A percentile compares a stretch with the other conserved stretches of the same genome.
Evolutionary conservation across 805 yeast genomes (phyloP).

Genomic region (Teunomyces stri): DNA sequence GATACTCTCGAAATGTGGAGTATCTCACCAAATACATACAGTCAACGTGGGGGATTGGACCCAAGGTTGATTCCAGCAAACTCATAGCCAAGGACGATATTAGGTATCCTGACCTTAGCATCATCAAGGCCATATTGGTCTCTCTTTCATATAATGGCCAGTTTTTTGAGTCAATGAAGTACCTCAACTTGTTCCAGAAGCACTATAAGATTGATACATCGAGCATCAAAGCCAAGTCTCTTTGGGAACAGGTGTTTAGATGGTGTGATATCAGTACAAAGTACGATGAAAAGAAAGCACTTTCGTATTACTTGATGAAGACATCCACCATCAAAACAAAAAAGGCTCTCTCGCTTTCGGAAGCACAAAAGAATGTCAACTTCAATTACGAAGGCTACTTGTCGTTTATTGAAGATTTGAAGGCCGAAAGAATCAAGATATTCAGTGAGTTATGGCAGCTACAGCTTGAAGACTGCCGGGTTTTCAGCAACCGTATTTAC

Average conservation of each 20-base stretch:
- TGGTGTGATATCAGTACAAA: constrained; percentile 38
- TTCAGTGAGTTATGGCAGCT: constrained; percentile 36
- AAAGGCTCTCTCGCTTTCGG: constrained; percentile 14
- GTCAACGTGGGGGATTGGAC: constrained; percentile 31
- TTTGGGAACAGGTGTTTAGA: constrained; percentile 38
- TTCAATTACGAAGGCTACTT: constrained; percentile 41
- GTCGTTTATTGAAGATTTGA: constrained; percentile 22
- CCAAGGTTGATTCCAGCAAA: not conserved
- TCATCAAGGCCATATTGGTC: constrained; percentile 29
- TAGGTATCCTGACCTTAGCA: constrained; percentile 21
- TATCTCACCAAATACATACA: constrained; percentile 25
- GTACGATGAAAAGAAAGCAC: constrained; percentile 25
- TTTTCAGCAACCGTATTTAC: constrained; percentile 25
- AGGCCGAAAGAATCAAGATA: constrained; percentile 23
- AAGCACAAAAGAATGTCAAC: constrained; percentile 29
- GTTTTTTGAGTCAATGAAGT: constrained; percentile 32
- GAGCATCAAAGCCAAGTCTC: constrained; percentile 14
- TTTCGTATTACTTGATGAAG: constrained; percentile 25
- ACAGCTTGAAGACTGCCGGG: constrained; percentile 21
- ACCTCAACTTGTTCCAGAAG: constrained; percentile 35
- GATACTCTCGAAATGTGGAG: constrained; percentile 20
- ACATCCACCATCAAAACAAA: constrained; percentile 7
- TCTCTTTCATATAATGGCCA: constrained; percentile 31
- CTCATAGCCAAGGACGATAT: constrained; percentile 12
- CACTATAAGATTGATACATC: constrained; percentile 23